phyloP scores from a whole-genome alignment of 2,329 filamentous ascomycete genomes.

The Ascochyta viciae-villosae region DNA sequence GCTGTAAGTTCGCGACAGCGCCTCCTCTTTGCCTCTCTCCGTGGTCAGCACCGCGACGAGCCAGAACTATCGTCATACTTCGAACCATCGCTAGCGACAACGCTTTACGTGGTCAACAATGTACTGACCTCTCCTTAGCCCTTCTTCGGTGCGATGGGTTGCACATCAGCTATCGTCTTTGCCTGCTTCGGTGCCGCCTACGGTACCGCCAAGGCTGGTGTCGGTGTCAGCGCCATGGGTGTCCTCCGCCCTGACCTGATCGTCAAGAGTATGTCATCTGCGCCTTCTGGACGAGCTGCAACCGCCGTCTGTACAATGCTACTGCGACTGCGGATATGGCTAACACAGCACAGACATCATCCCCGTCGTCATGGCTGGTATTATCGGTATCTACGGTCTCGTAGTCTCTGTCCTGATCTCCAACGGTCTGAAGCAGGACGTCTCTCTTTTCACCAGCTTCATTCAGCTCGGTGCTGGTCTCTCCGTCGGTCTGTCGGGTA shows the following conservation, averaged over 20 bases:
- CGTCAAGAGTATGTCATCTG: slow-evolving; percentile 87
- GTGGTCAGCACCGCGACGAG: slow-evolving; percentile 26
- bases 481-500: slow-evolving; percentile 78
- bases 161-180: slow-evolving; percentile 93
- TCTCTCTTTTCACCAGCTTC: slow-evolving; percentile 59
- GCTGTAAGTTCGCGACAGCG: slow-evolving; percentile 76
- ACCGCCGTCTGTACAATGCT: background rate
- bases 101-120: background rate
- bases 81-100: slow-evolving; percentile 17
- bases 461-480: slow-evolving; percentile 62
- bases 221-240: slow-evolving; percentile 98
- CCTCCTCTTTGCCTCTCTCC: slow-evolving; percentile 31
- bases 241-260: slow-evolving; percentile 97
- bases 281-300: background rate
- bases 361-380: slow-evolving; percentile 99
- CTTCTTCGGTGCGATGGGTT: slow-evolving; percentile 98
- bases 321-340: background rate
- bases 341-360: slow-evolving; percentile 78
- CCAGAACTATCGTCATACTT: slow-evolving; percentile 18
- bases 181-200: slow-evolving; percentile 97
- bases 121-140: slow-evolving; percentile 60
- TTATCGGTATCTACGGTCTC: slow-evolving; percentile 90
- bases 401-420: slow-evolving; percentile 63
- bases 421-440: slow-evolving; percentile 58
- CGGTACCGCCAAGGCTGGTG: slow-evolving; percentile 98